Evolutionary conservation across 495 filamentous ascomycete genomes (phyloP).

Genomic region (Opeltia flavorubescens): DNA sequence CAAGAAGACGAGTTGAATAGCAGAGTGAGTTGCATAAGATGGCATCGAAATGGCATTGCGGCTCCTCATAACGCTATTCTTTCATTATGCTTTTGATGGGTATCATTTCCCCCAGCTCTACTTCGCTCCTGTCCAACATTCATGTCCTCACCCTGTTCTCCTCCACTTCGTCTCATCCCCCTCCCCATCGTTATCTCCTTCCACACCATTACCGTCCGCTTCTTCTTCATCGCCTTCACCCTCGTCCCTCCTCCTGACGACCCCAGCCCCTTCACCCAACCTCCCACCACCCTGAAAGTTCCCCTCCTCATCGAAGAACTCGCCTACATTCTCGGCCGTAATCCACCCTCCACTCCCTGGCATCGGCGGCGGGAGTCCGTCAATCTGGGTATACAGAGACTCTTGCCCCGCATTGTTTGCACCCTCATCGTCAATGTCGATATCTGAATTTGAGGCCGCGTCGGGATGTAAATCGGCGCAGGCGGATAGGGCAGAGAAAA

Average conservation of each 20-base stretch:
- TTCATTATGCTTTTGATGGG: too few relatives aligned
- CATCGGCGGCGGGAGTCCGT: slow-evolving; percentile 57
- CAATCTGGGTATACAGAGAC: slow-evolving; percentile 34
- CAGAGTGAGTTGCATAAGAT: too few relatives aligned
- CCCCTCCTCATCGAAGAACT: slow-evolving; percentile 57
- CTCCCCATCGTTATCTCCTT: slow-evolving; percentile 21
- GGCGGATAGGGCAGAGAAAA: slow-evolving; percentile 69
- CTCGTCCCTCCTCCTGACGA: slow-evolving; percentile 33
- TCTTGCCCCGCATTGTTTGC: slow-evolving; percentile 21
- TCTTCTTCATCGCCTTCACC: slow-evolving; percentile 24
- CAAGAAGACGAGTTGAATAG: too few relatives aligned
- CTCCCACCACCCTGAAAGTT: slow-evolving; percentile 39
- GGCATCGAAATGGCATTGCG: too few relatives aligned
- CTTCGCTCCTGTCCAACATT: too few relatives aligned
- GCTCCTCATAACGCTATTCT: too few relatives aligned
- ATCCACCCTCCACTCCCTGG: slow-evolving; percentile 90
- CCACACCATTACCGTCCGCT: too few relatives aligned
- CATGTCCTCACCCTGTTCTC: slow-evolving; percentile 34
- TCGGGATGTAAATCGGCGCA: slow-evolving; percentile 90
- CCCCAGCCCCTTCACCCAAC: slow-evolving; percentile 45
- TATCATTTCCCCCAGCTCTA: too few relatives aligned
- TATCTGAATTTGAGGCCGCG: slow-evolving; percentile 38
- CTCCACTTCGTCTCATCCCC: slow-evolving; percentile 46
- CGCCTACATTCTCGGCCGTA: slow-evolving; percentile 83
- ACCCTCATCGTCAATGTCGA: slow-evolving; percentile 46